These are phyloP conservation scores for Piper longum DNA, from an alignment of 164 flowering plant species.

Conservation along the genomic window DNA sequence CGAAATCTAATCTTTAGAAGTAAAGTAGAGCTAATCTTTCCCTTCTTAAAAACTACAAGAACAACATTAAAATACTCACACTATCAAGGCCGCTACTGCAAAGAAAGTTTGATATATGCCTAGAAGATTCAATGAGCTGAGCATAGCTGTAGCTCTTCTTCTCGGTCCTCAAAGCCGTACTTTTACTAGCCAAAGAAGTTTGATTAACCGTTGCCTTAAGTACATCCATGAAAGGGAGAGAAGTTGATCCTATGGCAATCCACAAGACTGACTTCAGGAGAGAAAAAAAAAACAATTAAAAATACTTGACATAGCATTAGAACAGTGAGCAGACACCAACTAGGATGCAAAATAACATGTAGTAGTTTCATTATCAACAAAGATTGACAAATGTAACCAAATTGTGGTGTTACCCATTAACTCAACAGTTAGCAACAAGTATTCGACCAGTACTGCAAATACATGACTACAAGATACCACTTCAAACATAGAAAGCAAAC, in stretches of 20 bases:
- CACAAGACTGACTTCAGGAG: background rate
- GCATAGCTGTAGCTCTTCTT: constrained; percentile 49
- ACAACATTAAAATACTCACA: constrained; percentile 25
- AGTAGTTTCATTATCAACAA: too few species aligned
- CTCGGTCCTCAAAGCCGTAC: constrained; percentile 59
- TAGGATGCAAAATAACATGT: too few species aligned
- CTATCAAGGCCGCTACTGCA: constrained; percentile 11
- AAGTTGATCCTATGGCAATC: constrained; percentile 23
- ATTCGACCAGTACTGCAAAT: too few species aligned
- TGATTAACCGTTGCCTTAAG: constrained; percentile 37
- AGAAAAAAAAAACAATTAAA: background rate
- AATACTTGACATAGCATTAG: background rate
- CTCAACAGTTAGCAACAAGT: too few species aligned
- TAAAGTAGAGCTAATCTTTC: background rate
- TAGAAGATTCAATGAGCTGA: constrained; percentile 62
- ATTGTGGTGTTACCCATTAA: too few species aligned
- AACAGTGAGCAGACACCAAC: background rate
- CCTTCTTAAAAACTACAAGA: background rate
- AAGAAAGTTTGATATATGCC: constrained; percentile 36
- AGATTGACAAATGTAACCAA: too few species aligned
- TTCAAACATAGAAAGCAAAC: too few species aligned
- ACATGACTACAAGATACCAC: too few species aligned
- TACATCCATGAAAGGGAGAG: constrained; percentile 58
- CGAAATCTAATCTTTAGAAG: background rate
- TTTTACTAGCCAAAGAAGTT: constrained; percentile 31